Base-by-base conservation (phyloP, 495 filamentous ascomycete genomes). In the Xylaria sp. region DNA sequence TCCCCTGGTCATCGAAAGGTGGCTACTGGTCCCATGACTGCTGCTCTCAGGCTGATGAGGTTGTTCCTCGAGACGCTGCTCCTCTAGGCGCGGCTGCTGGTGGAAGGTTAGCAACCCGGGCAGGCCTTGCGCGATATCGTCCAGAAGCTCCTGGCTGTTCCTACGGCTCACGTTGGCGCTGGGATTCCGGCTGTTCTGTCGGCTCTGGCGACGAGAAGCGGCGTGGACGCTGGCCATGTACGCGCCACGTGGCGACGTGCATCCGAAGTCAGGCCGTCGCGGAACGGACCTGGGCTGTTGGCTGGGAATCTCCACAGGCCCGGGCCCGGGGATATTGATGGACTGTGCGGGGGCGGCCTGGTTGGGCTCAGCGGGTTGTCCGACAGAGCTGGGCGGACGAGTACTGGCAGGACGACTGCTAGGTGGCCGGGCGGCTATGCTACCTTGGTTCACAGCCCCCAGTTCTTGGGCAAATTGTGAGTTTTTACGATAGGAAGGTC, bases 401-500 rank as follows among this genome's bases (percentile, higher is more conserved):
- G 83, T n/a, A n/a, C n/a, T n/a, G n/a, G n/a, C n/a, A n/a, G n/a
- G n/a, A n/a, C n/a, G n/a, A n/a, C n/a, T n/a, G n/a, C n/a, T n/a
- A n/a, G n/a, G n/a, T n/a, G n/a, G n/a, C n/a, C n/a, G n/a, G n/a
- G n/a, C n/a, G n/a, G n/a, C n/a, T n/a, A n/a, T n/a, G n/a, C n/a
- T n/a, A n/a, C n/a, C n/a, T n/a, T n/a, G n/a, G n/a, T n/a, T n/a
- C n/a, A n/a, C n/a, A n/a, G n/a, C 80, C 37, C 84, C 83, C 17
- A 93, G 79, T 43, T 87, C 85, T 81, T 94, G 90, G 9, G 93
- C 93, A 74, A 95, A 95, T 0, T 88, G 88, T 19, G 90, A 93
- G 2, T 90, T 85, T 76, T 87, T 87, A 35, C 93, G 88, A 7
- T 95, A 85, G 1, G 69, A 72, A 0, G 92, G 92, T 0, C 93